Conservation (phyloP, 176 grass and related monocot genomes). For the sorghum (Sorghum bicolor) region DNA sequence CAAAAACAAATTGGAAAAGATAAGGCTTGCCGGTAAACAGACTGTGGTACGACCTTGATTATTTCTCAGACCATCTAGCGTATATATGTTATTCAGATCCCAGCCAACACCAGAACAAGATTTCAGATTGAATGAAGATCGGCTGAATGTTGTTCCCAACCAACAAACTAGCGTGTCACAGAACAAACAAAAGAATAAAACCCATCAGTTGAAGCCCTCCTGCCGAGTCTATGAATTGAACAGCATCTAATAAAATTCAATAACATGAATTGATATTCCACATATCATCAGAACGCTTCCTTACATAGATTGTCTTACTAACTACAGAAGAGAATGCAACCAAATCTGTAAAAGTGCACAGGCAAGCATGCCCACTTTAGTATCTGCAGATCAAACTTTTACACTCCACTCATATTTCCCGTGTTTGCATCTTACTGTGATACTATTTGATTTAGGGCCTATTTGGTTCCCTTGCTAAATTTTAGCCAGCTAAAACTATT, state of each 20-base stretch:
- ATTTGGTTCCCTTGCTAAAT: too few species aligned
- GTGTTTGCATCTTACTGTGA: not conserved
- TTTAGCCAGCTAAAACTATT: too few species aligned
- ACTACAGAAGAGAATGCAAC: not conserved
- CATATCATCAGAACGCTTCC: not conserved
- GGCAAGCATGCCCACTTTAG: not conserved
- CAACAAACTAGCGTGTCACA: not conserved
- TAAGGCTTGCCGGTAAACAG: not conserved
- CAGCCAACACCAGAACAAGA: not conserved
- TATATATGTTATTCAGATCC: not conserved
- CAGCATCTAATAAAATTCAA: not conserved
- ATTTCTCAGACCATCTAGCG: not conserved
- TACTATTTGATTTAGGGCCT: not conserved
- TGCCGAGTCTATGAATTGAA: not conserved
- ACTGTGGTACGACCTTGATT: not conserved
- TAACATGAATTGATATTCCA: not conserved
- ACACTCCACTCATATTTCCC: not conserved
- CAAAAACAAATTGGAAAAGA: not conserved
- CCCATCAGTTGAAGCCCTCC: not conserved
- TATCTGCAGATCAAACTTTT: not conserved
- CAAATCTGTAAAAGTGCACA: not conserved
- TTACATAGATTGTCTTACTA: not conserved
- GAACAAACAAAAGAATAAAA: constrained; percentile 14
- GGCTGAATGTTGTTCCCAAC: not conserved
- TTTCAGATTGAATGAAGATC: not conserved